Evolutionary conservation across 129 eudicot genomes (phyloP), one percentile per base, ranked within the genome.

Genomic region (Gnaphalium uliginosum): DNA sequence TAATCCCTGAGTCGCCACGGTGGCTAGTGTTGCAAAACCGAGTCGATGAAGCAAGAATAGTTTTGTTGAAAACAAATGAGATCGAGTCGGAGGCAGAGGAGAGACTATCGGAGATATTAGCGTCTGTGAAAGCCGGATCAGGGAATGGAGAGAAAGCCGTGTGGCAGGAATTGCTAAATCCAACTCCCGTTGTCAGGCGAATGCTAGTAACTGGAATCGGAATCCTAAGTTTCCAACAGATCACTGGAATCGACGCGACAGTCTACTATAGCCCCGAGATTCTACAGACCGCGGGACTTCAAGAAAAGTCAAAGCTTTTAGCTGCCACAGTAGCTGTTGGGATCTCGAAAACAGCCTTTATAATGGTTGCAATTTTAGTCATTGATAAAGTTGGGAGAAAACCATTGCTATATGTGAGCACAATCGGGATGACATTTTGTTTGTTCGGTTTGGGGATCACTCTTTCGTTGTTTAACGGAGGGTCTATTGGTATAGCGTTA

Each of bases 251-350:
- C 7, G 97, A 91, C 71, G 87, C 97, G 9, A 84, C 86, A 4
- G 91, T 90, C 13, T 90, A 90, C 50, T 90, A 90, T 56, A 88
- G 96, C 64, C 96, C 96, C 8, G 82, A 73, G 65, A 91, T 91
- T 39, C 71, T 90, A 30, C 72, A 71, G 46, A 67, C 85, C 11
- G 92, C 89, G 24, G 97, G 97, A 41, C 69, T 88, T 21, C 37
- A 73, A 4, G 79, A 77, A 23, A 81, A 90, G 43, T 35, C 90
- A 21, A 74, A 79, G 69, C 85, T 88, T 73, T 90, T 91, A 69
- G 94, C 89, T 27, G 91, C 94, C 17, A 91, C 97, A 1, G 92
- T 91, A 58, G 94, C 94, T 15, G 97, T 91, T 9, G 97, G 97
- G 18, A 68, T 86, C n/a, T 75, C 91, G 4, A 91, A 88, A 69